Percentiles rank a stretch among this genome's conserved stretches.
Conservation (phyloP, 1,284 basidiomycete genomes). For the Fomitopsis palustris region DNA sequence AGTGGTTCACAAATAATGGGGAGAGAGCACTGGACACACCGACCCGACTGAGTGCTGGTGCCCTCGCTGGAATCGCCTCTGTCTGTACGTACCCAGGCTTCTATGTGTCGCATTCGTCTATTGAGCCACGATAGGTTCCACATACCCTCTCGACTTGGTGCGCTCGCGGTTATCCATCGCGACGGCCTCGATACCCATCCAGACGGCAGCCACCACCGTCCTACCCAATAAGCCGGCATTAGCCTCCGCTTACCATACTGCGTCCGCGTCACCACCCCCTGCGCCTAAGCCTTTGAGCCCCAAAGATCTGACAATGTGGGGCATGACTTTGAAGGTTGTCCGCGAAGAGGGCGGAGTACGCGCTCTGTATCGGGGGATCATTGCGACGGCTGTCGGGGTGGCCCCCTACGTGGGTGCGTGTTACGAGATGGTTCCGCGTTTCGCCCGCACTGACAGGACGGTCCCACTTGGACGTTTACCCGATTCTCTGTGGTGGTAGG, state of each 20-base stretch:
- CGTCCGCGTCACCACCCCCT: constrained; percentile 30
- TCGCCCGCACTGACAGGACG: not conserved
- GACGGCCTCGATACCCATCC: constrained; percentile 64
- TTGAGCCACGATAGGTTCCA: constrained; percentile 55
- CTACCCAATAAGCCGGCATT: constrained; percentile 32
- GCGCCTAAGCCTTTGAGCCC: constrained; percentile 37
- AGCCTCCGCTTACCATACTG: constrained; percentile 53
- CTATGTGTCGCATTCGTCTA: not conserved
- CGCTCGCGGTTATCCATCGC: constrained; percentile 92
- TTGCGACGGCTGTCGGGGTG: constrained; percentile 88
- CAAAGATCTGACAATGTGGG: constrained; percentile 73
- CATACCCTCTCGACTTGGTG: constrained; percentile 92
- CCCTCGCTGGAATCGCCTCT: constrained; percentile 87
- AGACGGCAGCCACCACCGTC: constrained; percentile 18
- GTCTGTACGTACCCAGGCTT: constrained; percentile 33
- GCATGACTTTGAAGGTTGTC: constrained; percentile 89
- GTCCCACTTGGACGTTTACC: constrained; percentile 31
- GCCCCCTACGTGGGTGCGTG: constrained; percentile 77
- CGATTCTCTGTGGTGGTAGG: constrained; percentile 62
- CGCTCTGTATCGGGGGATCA: constrained; percentile 84
- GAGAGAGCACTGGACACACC: constrained; percentile 78
- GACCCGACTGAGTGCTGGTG: constrained; percentile 79
- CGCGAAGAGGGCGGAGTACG: constrained; percentile 87
- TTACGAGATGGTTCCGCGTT: not conserved
- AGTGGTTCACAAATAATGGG: constrained; percentile 71